phyloP scores from a whole-genome alignment of 2,329 filamentous ascomycete species.

The Hyphodiscus sp. region DNA sequence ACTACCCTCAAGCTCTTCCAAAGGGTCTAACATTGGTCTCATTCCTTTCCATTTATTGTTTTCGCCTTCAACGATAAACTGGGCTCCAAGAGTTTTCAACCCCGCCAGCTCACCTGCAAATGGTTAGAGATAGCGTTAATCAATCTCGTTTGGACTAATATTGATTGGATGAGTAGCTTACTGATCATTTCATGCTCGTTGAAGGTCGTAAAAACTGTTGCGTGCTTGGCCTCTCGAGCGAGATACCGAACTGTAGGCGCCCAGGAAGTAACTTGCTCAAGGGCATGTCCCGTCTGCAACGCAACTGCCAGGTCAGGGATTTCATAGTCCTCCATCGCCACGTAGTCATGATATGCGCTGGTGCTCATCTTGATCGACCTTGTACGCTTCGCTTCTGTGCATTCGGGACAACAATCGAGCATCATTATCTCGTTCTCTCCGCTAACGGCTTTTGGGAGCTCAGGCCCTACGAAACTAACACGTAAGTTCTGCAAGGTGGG shows the following conservation, averaged over 20 bases:
- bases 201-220: conserved; percentile 16
- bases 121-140: no score
- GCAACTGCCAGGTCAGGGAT: conserved; percentile 14
- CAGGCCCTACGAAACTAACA: neutral
- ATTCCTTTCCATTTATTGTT: conserved; percentile 16
- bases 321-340: neutral
- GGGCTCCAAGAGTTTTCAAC: neutral
- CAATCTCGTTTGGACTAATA: neutral
- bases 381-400: neutral
- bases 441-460: neutral
- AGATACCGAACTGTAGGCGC: neutral
- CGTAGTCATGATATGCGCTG: conserved; percentile 13
- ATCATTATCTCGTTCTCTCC: neutral
- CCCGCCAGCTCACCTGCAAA: neutral
- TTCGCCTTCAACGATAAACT: conserved; percentile 8
- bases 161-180: conserved; percentile 12
- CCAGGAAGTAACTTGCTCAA: conserved; percentile 8
- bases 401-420: neutral
- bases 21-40: conserved; percentile 9
- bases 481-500: conserved; percentile 7
- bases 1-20: conserved; percentile 9
- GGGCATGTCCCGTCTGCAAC: conserved; percentile 14
- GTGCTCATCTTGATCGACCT: conserved; percentile 3
- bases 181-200: conserved; percentile 13
- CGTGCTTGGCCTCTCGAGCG: conserved; percentile 2